Base-by-base conservation (phyloP, 2,329 filamentous ascomycete species). In the Coniochaeta prunicola region DNA sequence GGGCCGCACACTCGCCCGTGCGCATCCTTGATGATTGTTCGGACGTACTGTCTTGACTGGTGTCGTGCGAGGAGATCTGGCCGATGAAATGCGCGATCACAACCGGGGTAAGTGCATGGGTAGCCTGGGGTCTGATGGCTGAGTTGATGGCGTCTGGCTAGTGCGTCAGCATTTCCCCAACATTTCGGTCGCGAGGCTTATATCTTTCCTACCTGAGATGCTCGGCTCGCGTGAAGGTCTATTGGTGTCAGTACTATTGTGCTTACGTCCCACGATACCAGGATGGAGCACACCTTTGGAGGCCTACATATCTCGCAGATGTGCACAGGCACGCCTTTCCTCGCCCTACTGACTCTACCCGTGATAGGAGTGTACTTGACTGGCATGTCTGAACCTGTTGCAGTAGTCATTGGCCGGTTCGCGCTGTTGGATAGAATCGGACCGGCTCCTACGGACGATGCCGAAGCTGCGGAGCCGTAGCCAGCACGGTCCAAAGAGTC, bases 201-300 rank as follows among this genome's bases (percentile, higher is more conserved):
- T 4, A 3, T n/a, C 19, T n/a, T n/a, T 17, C 36, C 36, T 38
- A 86, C 83, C 82, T 81, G 45, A 86, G 70, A 70, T 86, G 84
- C 66, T 86, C 83, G 31, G 83, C 84, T 66, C 84, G 75, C 13
- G 83, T 85, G 62, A 86, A 86, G 1, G 80, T 85, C 83, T 86
- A 42, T 34, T 57, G 15, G 40, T 48, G 60, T 71, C 30, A 70
- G 66, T 60, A 61, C 38, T 38, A 10, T 6, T 15, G 9, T n/a
- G 15, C 31, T 21, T 34, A 36, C 36, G 21, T 48, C 56, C 45
- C 58, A 24, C 36, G 26, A 50, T 60, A 12, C 24, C 21, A 26
- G 6, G 10, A 45, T 21, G 40, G 38, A 58, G 48, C 66, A 59
- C 71, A 82, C 80, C 76, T 83, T 84, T 19, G 76, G 70, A 21